phyloP scores from a whole-genome alignment of 371 early-diverging fungal genomes.

The Haplosporangium sp. region DNA sequence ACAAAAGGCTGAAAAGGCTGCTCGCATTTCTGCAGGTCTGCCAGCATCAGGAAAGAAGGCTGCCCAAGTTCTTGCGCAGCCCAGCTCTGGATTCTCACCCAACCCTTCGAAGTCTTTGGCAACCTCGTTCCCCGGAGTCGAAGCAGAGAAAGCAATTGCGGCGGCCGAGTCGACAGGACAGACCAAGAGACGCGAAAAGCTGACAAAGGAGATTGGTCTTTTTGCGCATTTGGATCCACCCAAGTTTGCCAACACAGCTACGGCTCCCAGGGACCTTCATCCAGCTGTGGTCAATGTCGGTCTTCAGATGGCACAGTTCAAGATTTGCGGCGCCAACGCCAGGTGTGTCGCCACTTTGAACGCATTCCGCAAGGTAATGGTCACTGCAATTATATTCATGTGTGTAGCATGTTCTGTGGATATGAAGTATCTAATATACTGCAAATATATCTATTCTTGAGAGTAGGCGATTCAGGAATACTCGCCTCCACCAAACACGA shows the following conservation, averaged over 20 bases:
- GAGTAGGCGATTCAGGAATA: constrained; percentile 92
- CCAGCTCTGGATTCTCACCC: constrained; percentile 54
- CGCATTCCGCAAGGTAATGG: constrained; percentile 81
- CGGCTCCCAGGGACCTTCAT: constrained; percentile 77
- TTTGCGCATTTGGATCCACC: constrained; percentile 76
- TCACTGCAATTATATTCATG: too few species aligned
- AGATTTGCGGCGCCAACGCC: constrained; percentile 93
- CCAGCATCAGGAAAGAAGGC: constrained; percentile 55
- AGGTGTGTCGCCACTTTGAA: constrained; percentile 87
- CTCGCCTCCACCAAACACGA: constrained; percentile 83
- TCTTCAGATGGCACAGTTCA: constrained; percentile 84
- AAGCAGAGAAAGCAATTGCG: constrained; percentile 42
- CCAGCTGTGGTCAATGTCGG: constrained; percentile 90
- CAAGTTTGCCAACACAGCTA: constrained; percentile 62
- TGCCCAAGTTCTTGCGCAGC: constrained; percentile 28
- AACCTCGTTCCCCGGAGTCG: constrained; percentile 55
- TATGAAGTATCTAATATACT: not conserved
- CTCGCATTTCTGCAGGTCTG: constrained; percentile 62
- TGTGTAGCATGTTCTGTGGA: not conserved
- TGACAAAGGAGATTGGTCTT: constrained; percentile 70
- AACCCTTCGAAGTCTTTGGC: constrained; percentile 51
- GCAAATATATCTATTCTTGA: not conserved
- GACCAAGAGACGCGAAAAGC: constrained; percentile 55
- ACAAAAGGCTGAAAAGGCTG: constrained; percentile 79
- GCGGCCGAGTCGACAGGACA: constrained; percentile 51